phyloP scores from a whole-genome alignment of 2,329 filamentous ascomycete species.

The Clarireedia homoeocarpa region DNA sequence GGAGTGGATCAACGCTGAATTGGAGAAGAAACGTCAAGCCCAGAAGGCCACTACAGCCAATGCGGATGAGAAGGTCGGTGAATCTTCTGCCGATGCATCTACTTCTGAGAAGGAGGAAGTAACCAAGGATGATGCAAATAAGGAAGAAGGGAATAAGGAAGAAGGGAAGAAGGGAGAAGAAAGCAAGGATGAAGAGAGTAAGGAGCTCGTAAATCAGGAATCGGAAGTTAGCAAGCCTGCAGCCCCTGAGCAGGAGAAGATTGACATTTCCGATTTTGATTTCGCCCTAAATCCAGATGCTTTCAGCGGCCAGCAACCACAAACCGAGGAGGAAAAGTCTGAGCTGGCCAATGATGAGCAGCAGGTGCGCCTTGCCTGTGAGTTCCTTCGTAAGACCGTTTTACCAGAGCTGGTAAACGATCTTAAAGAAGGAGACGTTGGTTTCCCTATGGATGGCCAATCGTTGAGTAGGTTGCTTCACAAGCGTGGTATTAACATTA shows the following conservation, averaged over 20 bases:
- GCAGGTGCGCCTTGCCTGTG: slow-evolving; percentile 77
- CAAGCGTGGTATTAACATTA: slow-evolving; percentile 93
- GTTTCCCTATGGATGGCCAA: slow-evolving; percentile 97
- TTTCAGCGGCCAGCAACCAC: slow-evolving; percentile 85
- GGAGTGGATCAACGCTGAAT: slow-evolving; percentile 75
- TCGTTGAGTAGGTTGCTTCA: slow-evolving; percentile 84
- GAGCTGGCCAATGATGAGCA: slow-evolving; percentile 78
- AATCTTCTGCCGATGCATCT: neutral
- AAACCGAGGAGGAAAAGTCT: slow-evolving; percentile 83
- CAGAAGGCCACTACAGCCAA: slow-evolving; percentile 24
- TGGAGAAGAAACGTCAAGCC: slow-evolving; percentile 52
- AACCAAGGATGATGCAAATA: neutral
- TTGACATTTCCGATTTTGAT: slow-evolving; percentile 80
- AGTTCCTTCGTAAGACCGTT: slow-evolving; percentile 65
- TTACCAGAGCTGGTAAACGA: slow-evolving; percentile 84
- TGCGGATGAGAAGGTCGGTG: slow-evolving; percentile 30
- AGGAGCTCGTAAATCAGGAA: neutral
- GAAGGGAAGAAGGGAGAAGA: too few relatives aligned
- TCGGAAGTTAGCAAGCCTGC: slow-evolving; percentile 24
- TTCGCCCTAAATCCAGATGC: slow-evolving; percentile 91
- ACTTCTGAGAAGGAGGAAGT: neutral
- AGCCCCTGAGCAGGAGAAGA: slow-evolving; percentile 45
- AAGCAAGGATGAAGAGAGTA: too few relatives aligned
- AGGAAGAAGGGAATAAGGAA: too few relatives aligned
- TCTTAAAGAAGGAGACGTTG: slow-evolving; percentile 83